Percentiles rank a stretch among this genome's conserved stretches.
Conservation (phyloP, 2,329 filamentous ascomycete species). For the Ophiostoma piceae region DNA sequence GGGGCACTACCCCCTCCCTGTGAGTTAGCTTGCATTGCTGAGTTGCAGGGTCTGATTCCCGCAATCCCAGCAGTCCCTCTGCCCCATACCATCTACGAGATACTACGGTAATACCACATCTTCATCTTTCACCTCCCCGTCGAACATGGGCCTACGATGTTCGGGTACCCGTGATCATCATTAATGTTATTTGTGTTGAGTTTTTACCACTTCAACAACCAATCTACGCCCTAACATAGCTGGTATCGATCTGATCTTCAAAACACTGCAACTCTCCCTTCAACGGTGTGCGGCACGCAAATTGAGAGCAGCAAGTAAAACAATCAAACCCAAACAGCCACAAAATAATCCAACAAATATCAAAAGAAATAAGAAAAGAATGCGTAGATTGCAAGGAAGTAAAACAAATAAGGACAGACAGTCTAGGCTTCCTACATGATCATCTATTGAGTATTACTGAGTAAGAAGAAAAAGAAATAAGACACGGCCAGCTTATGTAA, state of each 20-base stretch:
- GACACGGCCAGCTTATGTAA: background rate
- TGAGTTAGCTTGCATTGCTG: background rate
- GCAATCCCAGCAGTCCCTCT: background rate
- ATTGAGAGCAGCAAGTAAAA: background rate
- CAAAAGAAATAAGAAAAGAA: background rate
- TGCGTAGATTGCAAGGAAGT: background rate
- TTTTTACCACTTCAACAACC: background rate
- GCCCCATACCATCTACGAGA: background rate
- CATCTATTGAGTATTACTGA: too few relatives aligned
- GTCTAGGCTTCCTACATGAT: background rate
- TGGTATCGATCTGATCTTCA: conserved; percentile 1
- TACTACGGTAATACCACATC: background rate
- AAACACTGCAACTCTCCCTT: background rate
- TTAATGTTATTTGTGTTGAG: background rate
- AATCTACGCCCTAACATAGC: background rate
- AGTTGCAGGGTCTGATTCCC: background rate
- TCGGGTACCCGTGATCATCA: background rate
- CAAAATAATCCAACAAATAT: background rate
- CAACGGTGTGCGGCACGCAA: background rate
- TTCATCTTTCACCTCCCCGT: background rate
- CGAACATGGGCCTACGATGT: background rate
- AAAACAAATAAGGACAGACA: conserved; percentile 1
- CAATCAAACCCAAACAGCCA: background rate
- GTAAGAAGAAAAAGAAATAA: background rate
- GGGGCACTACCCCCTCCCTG: background rate